Conservation (phyloP, 1,284 basidiomycete genomes). For the Ceraceosorus bombacis region DNA sequence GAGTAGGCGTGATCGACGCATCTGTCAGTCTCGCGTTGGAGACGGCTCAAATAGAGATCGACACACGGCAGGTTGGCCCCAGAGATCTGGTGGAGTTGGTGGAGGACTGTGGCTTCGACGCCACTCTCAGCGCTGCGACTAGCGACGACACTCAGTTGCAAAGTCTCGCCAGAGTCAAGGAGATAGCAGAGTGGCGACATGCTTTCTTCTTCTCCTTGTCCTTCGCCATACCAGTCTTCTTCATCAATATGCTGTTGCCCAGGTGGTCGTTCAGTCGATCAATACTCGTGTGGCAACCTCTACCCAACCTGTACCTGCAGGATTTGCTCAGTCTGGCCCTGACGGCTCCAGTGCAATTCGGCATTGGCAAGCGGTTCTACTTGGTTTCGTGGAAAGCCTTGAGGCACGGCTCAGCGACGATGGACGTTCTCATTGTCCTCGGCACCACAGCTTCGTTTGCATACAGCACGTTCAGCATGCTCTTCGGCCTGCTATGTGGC, state of each 20-base stretch:
- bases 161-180: slow-evolving; percentile 82
- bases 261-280: slow-evolving; percentile 51
- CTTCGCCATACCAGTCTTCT: slow-evolving; percentile 87
- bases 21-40: slow-evolving; percentile 37
- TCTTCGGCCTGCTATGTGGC: slow-evolving; percentile 29
- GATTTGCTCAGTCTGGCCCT: slow-evolving; percentile 74
- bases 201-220: slow-evolving; percentile 67
- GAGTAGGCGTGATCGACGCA: slow-evolving; percentile 30
- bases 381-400: slow-evolving; percentile 80
- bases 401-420: slow-evolving; percentile 76
- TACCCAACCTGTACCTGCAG: slow-evolving; percentile 61
- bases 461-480: slow-evolving; percentile 72
- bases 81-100: slow-evolving; percentile 38
- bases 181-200: slow-evolving; percentile 79
- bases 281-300: slow-evolving; percentile 38
- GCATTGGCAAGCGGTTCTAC: slow-evolving; percentile 82
- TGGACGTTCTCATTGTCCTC: slow-evolving; percentile 87
- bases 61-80: slow-evolving; percentile 23
- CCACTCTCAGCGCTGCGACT: slow-evolving; percentile 65
- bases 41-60: slow-evolving; percentile 33
- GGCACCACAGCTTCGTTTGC: slow-evolving; percentile 89
- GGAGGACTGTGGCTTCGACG: slow-evolving; percentile 82
- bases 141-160: slow-evolving; percentile 77
- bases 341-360: slow-evolving; percentile 88
- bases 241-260: slow-evolving; percentile 79